Conservation (phyloP, 768 basidiomycete species). For the Lentinula raphanica region DNA sequence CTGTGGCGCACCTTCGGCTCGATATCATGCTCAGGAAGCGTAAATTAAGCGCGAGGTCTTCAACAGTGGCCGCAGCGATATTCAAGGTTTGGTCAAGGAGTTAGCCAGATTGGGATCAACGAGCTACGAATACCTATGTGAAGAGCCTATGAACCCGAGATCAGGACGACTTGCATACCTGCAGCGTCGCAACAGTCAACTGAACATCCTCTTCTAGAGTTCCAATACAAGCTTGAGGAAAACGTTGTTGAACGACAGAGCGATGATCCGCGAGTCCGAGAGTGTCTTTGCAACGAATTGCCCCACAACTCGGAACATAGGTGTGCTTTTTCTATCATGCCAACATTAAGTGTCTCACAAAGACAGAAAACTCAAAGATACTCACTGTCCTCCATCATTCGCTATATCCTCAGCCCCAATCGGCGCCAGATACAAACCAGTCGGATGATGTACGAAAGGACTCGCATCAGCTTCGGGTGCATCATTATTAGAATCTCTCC, state of each 20-base stretch:
- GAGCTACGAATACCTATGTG: constrained; percentile 50
- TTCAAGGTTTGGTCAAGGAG: constrained; percentile 74
- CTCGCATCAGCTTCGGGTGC: constrained; percentile 28
- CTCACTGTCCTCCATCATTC: constrained; percentile 74
- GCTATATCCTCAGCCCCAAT: constrained; percentile 62
- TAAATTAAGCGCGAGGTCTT: constrained; percentile 95
- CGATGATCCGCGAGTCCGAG: constrained; percentile 95
- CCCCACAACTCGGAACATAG: constrained; percentile 85
- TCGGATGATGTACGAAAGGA: constrained; percentile 76
- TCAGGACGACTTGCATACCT: constrained; percentile 41
- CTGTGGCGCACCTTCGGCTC: constrained; percentile 82
- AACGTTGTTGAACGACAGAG: constrained; percentile 90
- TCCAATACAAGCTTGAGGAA: constrained; percentile 88
- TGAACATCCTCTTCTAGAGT: constrained; percentile 85
- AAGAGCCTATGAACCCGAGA: not conserved
- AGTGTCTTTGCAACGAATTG: constrained; percentile 97
- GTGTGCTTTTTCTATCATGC: constrained; percentile 66
- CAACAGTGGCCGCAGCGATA: constrained; percentile 60
- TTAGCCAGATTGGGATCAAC: constrained; percentile 84
- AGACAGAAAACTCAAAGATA: constrained; percentile 9
- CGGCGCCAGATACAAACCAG: constrained; percentile 86
- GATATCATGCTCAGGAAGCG: constrained; percentile 92
- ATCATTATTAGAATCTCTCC: constrained; percentile 78
- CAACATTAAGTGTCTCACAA: constrained; percentile 8
- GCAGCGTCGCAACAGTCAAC: constrained; percentile 75